A percentile compares a stretch with the other conserved stretches of the same genome.
Conservation (phyloP, 2,329 filamentous ascomycete species). For the Aulographum hederae region DNA sequence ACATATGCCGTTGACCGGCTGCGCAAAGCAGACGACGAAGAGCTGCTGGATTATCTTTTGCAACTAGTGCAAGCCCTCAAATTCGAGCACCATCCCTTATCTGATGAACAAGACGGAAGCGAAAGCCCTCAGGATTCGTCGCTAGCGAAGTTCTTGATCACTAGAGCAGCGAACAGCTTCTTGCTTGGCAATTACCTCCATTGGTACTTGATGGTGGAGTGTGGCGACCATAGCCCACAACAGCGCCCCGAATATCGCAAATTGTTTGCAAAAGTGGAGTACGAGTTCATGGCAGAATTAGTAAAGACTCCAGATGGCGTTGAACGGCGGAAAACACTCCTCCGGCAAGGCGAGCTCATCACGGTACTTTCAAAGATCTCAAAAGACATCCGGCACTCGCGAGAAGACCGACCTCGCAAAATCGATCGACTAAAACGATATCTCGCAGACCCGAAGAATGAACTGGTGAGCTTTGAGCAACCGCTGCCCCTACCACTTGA, state of each 20-base stretch:
- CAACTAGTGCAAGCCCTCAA: constrained; percentile 94
- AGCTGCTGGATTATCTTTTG: constrained; percentile 75
- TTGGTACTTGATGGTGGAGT: constrained; percentile 98
- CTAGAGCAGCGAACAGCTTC: constrained; percentile 73
- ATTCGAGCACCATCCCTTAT: constrained; percentile 53
- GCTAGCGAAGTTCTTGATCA: constrained; percentile 73
- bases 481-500: constrained; percentile 79
- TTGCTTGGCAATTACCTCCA: constrained; percentile 87
- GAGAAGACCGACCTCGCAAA: constrained; percentile 62
- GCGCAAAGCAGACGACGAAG: constrained; percentile 80
- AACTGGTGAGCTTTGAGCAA: constrained; percentile 65
- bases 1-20: constrained; percentile 87
- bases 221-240: constrained; percentile 62
- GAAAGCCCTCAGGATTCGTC: constrained; percentile 60
- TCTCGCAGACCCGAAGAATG: constrained; percentile 77
- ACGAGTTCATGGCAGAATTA: constrained; percentile 85
- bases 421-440: constrained; percentile 71
- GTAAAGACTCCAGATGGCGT: constrained; percentile 51
- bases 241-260: constrained; percentile 60
- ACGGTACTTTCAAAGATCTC: constrained; percentile 76
- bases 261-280: constrained; percentile 83
- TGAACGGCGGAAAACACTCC: constrained; percentile 56
- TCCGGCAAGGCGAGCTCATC: constrained; percentile 79
- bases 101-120: constrained; percentile 38
- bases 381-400: constrained; percentile 67